phyloP scores from a whole-genome alignment of 2,329 filamentous ascomycete genomes.

The Diplodia seriata region DNA sequence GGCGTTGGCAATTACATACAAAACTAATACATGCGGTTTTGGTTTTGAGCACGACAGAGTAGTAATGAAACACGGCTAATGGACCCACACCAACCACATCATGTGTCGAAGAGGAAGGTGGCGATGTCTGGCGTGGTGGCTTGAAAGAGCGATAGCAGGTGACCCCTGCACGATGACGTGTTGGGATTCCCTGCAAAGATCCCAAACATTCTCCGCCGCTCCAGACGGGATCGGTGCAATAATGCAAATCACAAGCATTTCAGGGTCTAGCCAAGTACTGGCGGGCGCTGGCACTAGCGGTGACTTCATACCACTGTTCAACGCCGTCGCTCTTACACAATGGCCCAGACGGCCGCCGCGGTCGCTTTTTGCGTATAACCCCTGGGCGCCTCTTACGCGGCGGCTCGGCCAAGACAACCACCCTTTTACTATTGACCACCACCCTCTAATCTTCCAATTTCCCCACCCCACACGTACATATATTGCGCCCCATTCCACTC shows the following conservation, averaged over 20 bases:
- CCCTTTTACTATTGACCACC: slow-evolving; percentile 20
- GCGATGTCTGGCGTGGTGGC: slow-evolving; percentile 5
- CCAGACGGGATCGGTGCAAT: slow-evolving; percentile 9
- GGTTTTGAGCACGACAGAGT: background rate
- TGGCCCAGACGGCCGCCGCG: slow-evolving; percentile 3
- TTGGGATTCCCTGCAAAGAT: slow-evolving; percentile 20
- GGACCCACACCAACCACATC: background rate
- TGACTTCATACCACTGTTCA: slow-evolving; percentile 5
- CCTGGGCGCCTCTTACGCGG: slow-evolving; percentile 30
- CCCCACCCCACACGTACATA: slow-evolving; percentile 15
- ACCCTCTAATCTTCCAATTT: slow-evolving; percentile 16
- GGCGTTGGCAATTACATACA: slow-evolving; percentile 20
- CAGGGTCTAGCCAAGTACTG: slow-evolving; percentile 17
- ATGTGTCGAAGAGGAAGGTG: background rate
- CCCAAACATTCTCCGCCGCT: slow-evolving; percentile 8
- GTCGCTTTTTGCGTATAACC: background rate
- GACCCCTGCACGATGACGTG: slow-evolving; percentile 30
- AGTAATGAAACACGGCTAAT: slow-evolving; percentile 4
- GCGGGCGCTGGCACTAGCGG: background rate
- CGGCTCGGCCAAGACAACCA: slow-evolving; percentile 21
- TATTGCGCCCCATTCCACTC: background rate
- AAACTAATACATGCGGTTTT: slow-evolving; percentile 7
- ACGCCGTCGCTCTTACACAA: background rate
- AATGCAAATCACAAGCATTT: slow-evolving; percentile 19
- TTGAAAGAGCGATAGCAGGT: slow-evolving; percentile 9